Conservation (phyloP, 2,329 filamentous ascomycete species). For the Aspergillus novoparasiticus region DNA sequence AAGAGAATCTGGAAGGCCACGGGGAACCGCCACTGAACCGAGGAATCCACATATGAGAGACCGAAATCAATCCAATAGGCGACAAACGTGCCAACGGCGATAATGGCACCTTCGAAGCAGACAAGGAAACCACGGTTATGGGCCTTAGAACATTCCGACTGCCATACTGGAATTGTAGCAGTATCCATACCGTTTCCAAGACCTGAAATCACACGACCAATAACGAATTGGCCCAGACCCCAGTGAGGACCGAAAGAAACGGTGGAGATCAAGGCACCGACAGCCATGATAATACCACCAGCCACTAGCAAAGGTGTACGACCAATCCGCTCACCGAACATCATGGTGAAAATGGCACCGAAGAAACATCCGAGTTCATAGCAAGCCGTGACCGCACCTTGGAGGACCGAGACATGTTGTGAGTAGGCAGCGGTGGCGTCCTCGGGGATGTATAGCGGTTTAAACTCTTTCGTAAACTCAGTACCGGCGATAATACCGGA, state of each 20-base stretch:
- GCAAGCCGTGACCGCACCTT: conserved; percentile 55
- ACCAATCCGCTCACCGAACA: conserved; percentile 33
- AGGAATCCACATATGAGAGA: conserved; percentile 34
- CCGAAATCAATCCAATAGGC: conserved; percentile 42
- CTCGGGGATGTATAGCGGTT: conserved; percentile 18
- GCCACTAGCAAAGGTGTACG: conserved; percentile 52
- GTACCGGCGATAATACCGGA: conserved; percentile 32
- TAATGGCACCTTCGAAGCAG: conserved; percentile 37
- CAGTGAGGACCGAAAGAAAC: conserved; percentile 25
- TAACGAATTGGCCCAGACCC: conserved; percentile 45
- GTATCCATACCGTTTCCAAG: conserved; percentile 41
- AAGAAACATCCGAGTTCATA: conserved; percentile 53
- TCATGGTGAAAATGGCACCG: conserved; percentile 34
- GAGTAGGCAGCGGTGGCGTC: conserved; percentile 36
- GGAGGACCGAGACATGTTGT: conserved; percentile 48
- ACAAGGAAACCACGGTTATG: conserved; percentile 39
- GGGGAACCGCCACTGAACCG: conserved; percentile 48
- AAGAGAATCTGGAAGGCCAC: conserved; percentile 52
- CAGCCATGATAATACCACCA: conserved; percentile 53
- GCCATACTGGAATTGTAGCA: conserved; percentile 44
- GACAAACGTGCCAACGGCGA: conserved; percentile 36
- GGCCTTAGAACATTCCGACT: conserved; percentile 39
- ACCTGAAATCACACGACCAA: conserved; percentile 42
- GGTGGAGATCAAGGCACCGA: conserved; percentile 35
- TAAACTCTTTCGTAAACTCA: conserved; percentile 30